A percentile compares a stretch with the other conserved stretches of the same genome.
These are phyloP conservation scores for Pichia sp. DNA, from an alignment of 1,139 yeast genomes.

Conservation along the genomic window DNA sequence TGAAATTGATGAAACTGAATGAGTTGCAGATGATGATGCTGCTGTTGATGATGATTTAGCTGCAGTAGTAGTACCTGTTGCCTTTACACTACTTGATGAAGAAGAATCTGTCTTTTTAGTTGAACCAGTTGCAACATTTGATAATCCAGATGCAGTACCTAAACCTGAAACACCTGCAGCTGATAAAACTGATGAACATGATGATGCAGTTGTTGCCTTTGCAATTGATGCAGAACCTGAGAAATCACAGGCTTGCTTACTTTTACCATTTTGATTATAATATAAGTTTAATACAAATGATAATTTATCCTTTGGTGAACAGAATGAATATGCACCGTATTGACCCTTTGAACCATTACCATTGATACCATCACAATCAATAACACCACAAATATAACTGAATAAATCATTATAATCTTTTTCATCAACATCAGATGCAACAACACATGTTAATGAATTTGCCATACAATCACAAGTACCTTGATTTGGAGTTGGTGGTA, in stretches of 20 bases:
- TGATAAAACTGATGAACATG: slow-evolving; percentile 35
- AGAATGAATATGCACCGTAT: slow-evolving; percentile 63
- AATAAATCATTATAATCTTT: slow-evolving; percentile 54
- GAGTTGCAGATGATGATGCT: too few relatives aligned
- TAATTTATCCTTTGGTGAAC: slow-evolving; percentile 56
- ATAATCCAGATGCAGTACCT: too few relatives aligned
- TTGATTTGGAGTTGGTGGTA: slow-evolving; percentile 73
- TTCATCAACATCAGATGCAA: slow-evolving; percentile 41
- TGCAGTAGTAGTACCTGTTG: too few relatives aligned
- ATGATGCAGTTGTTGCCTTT: slow-evolving; percentile 29
- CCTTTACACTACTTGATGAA: too few relatives aligned
- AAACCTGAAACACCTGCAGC: slow-evolving; percentile 23
- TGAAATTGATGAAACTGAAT: too few relatives aligned
- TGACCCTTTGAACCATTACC: slow-evolving; percentile 55
- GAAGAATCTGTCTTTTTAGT: too few relatives aligned
- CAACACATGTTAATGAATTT: slow-evolving; percentile 47
- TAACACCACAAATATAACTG: slow-evolving; percentile 46
- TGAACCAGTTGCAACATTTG: too few relatives aligned
- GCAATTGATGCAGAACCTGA: slow-evolving; percentile 52
- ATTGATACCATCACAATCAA: slow-evolving; percentile 48
- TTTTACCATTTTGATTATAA: slow-evolving; percentile 44
- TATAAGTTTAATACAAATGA: slow-evolving; percentile 59
- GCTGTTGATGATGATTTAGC: too few relatives aligned
- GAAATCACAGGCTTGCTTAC: slow-evolving; percentile 56
- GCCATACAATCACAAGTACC: slow-evolving; percentile 57